Evolutionary conservation across 306 rosid genomes (phyloP), one percentile per base, ranked within the genome.

Genomic region (Rubus idaeus): DNA sequence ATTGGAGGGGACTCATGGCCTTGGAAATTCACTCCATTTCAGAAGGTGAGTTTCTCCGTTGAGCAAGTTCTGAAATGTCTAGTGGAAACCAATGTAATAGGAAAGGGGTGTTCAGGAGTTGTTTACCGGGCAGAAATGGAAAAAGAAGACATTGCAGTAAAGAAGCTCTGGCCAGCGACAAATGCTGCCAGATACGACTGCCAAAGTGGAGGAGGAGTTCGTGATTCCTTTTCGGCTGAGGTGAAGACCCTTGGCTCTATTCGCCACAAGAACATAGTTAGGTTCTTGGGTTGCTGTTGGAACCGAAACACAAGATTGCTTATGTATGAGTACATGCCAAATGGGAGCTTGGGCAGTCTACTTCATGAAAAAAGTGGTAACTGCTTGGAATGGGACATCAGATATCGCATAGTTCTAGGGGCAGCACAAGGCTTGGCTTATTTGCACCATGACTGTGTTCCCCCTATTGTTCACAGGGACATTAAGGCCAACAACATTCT

Each of bases 371-470:
- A 72, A 77, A 88, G 83, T 51, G 87, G 93, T 0, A 83, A 87
- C 78, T 85, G 91, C 84, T 83, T 94, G 87, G 96, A 94, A 40
- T 94, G 98, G 97, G 82, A 90, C 30, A 80, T 88, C 40, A 84
- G 96, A 63, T 94, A 88, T 56, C 58, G 84, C 74, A 94, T 94
- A 13, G 74, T 90, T 64, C 86, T 91, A 0, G 98, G 98, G 47
- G 89, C 97, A 21, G 98, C 98, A 30, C 96, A 91, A 77, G 98
- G 98, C 6, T 74, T 94, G 83, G 94, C 98, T 60, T 94, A 91
- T 87, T 83, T 94, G 71, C 97, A 94, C 84, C 97, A 94, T 78
- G 97, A 91, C 17, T 94, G 96, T 77, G 92, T 87, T 77, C 98
- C 98, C 79, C 90, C 98, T 9, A 93, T 93, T 65, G 97, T 91